Conservation (phyloP, 208 protist genomes). For the Acanthamoeba rhysodes region DNA sequence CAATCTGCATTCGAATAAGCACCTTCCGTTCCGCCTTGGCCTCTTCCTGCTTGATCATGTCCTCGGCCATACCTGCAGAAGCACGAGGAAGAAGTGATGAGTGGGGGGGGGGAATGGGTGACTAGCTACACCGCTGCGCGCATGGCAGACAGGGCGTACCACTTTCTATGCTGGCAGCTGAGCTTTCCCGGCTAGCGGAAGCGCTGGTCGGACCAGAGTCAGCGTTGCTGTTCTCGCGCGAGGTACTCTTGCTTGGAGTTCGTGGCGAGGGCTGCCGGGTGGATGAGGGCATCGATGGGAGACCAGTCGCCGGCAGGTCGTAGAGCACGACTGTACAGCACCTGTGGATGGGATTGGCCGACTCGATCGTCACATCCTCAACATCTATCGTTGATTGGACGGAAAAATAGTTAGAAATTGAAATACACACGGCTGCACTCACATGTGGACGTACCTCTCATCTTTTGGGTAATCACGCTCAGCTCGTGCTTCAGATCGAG, state of each 20-base stretch:
- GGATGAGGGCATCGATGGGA: neutral
- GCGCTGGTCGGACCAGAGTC: neutral
- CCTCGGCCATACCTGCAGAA: neutral
- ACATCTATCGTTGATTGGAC: neutral
- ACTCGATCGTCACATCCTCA: neutral
- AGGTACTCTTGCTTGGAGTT: neutral
- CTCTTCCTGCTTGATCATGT: neutral
- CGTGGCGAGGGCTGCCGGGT: neutral
- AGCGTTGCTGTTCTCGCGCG: neutral
- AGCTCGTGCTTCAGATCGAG: neutral
- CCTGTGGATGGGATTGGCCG: neutral
- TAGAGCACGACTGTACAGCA: neutral
- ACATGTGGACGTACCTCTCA: too few relatives aligned
- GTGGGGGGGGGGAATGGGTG: too few relatives aligned
- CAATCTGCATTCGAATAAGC: slow-evolving; percentile 28
- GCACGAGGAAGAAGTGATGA: too few relatives aligned
- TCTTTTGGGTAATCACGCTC: too few relatives aligned
- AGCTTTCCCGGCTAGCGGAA: neutral
- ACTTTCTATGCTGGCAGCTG: neutral
- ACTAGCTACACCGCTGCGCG: too few relatives aligned
- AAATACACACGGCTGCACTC: too few relatives aligned
- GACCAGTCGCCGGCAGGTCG: neutral
- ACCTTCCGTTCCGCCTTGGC: neutral
- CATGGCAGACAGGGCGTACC: neutral
- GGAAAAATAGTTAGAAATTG: neutral